Evolutionary conservation across 164 flowering plant genomes (phyloP).

Genomic region (Houttuynia cordata): DNA sequence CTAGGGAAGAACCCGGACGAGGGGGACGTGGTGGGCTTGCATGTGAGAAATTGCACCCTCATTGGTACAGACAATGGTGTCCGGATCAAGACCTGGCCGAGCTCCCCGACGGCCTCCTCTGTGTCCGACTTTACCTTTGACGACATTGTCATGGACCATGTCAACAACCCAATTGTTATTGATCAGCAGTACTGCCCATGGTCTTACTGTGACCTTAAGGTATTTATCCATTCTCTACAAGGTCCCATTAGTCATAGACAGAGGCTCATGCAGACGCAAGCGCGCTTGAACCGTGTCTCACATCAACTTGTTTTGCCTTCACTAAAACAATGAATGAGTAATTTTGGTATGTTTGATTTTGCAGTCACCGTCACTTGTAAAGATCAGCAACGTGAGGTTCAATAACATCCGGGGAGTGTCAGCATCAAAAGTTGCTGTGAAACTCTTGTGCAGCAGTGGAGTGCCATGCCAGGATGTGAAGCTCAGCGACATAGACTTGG

Average conservation of each 20-base stretch:
- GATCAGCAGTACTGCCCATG: constrained; percentile 44
- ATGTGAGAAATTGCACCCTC: constrained; percentile 31
- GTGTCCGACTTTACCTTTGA: constrained; percentile 23
- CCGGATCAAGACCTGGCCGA: constrained; percentile 47
- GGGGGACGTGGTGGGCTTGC: constrained; percentile 21
- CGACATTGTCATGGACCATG: constrained; percentile 45
- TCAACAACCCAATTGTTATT: constrained; percentile 51
- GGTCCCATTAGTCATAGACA: neutral
- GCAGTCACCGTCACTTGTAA: constrained; percentile 13
- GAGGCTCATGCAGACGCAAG: too few species aligned
- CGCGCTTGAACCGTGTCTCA: too few species aligned
- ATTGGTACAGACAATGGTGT: constrained; percentile 34
- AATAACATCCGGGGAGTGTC: constrained; percentile 50
- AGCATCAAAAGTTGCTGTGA: constrained; percentile 32
- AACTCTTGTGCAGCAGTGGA: constrained; percentile 31
- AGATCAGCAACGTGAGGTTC: constrained; percentile 32
- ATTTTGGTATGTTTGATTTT: neutral
- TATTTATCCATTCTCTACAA: neutral
- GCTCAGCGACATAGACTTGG: constrained; percentile 33
- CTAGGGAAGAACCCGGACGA: constrained; percentile 12
- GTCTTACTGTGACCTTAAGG: neutral
- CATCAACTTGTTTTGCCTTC: too few species aligned
- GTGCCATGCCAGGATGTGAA: constrained; percentile 38
- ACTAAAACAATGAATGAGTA: neutral
- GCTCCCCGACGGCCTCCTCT: neutral